Base-by-base conservation (phyloP, 805 yeast species). In the Kluyveromyces dobzhanskii region DNA sequence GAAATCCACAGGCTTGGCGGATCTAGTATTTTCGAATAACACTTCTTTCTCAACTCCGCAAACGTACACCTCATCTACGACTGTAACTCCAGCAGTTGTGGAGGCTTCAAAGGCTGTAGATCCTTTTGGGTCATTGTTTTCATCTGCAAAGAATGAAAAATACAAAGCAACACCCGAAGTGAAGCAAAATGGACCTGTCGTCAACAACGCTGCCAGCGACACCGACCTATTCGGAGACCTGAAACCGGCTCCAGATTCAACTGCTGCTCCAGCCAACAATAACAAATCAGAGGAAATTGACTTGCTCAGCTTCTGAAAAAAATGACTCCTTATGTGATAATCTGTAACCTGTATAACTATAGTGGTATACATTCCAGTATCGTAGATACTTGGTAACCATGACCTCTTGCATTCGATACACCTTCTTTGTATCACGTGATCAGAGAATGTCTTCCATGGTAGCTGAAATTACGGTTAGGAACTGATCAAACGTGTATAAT, bases 41-140 rank as follows among this genome's bases (percentile, higher is more conserved):
- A 32, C 27, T 16, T 30, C 35, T 36, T 37, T 17, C 19, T 17
- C 13, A 32, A 19, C 35, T 24, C 34, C 28, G n/a, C 36, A 38
- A 44, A 14, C 25, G 28, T 19, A 49, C 27, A 12, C 26, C 28
- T 21, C 50, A 29, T 29, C 46, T 40, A 46, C 51, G 32, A 48
- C 50, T 19, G 46, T 57, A 31, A 47, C 60, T 12, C 53, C 66
- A 3, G 64, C 65, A 3, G 57, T 71, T n/a, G 59, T 67, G 3
- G 21, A 23, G 4, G 67, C 67, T 4, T 21, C 24, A 7, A 64
- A 70, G 38, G 67, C 65, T 39, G 67, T 65, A 43, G 92, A 83
- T 53, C 82, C 88, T 0, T 83, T 83, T 59, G 79, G 88, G 17
- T 76, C 83, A 3, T 65, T 83, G 46, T 77, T 83, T 50, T 66